Evolutionary conservation across 2,329 filamentous ascomycete genomes (phyloP), one percentile per base, ranked within the genome.

Genomic region (Stemphylium vesicarium): DNA sequence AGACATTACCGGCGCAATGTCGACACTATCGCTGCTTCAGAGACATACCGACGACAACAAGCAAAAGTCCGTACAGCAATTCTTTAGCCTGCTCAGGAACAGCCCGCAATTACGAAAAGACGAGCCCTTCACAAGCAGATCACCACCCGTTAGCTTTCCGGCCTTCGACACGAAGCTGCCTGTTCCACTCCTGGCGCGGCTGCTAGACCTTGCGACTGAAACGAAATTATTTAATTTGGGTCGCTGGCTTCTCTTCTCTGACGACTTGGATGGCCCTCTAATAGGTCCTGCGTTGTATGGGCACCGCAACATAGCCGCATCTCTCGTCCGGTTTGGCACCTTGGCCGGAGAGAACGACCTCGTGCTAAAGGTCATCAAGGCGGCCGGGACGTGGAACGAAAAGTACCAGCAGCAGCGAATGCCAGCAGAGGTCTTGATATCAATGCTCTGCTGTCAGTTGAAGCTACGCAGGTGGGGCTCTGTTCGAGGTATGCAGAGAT

Each of bases 271-370:
- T 60, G 83, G 82, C 0, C 82, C 83, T n/a, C 56, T 82, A 2
- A 83, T 87, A 20, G 71, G 78, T 18, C 61, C 66, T 11, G 64
- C 66, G 16, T 59, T 78, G 22, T 85, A 84, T 60, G 65, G 64
- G 2, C 72, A 84, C 56, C 78, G 78, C 26, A 72, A 73, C 42
- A 72, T 87, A 20, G 77, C 80, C 2, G 79, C 84, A 11, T 79
- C 83, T 0, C 72, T 87, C 24, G 75, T 85, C 31, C 79, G 81
- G 15, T 86, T 84, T 61, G 84, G 83, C 6, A 74, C 79, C 10
- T 78, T 80, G 15, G 80, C 81, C 10, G 72, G 78, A 35, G 80
- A 86, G 56, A 69, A 75, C 13, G 62, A 71, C 1, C 59, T 75
- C 7, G 69, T 75, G 6, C 29, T 75, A 32, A 62, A 72, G 15